A percentile compares a stretch with the other conserved stretches of the same genome.
These are phyloP conservation scores for Podaxis sp. DNA, from an alignment of 768 basidiomycete species.

Conservation along the genomic window DNA sequence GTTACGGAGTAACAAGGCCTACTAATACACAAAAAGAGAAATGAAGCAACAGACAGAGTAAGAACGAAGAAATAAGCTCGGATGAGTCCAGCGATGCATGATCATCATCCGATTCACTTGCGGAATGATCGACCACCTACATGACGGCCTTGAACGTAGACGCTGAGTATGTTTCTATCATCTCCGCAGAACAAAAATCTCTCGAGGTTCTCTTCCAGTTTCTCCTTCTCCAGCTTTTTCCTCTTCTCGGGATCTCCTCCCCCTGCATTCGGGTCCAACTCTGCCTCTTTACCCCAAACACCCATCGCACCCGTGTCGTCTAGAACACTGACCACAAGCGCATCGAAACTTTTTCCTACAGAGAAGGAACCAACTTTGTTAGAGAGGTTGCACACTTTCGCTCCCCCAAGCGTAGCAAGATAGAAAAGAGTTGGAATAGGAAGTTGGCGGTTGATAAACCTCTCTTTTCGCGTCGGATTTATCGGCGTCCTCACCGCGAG, in stretches of 20 bases:
- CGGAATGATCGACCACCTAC: slow-evolving; percentile 64
- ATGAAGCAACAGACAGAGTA: too few species aligned
- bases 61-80: too few species aligned
- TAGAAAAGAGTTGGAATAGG: slow-evolving; percentile 76
- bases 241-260: slow-evolving; percentile 38
- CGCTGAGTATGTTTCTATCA: slow-evolving; percentile 76
- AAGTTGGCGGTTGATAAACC: slow-evolving; percentile 60
- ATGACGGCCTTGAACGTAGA: slow-evolving; percentile 79
- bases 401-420: slow-evolving; percentile 92
- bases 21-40: too few species aligned
- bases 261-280: slow-evolving; percentile 13
- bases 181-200: slow-evolving; percentile 87
- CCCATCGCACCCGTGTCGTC: slow-evolving; percentile 47
- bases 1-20: not conserved
- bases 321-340: slow-evolving; percentile 67
- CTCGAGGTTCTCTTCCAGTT: slow-evolving; percentile 55
- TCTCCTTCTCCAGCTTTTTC: not conserved
- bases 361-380: slow-evolving; percentile 73
- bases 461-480: not conserved
- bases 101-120: not conserved
- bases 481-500: slow-evolving; percentile 44
- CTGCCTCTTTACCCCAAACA: slow-evolving; percentile 32
- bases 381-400: slow-evolving; percentile 73
- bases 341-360: slow-evolving; percentile 88
- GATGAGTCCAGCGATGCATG: too few species aligned